A percentile compares a stretch with the other conserved stretches of the same genome.
phyloP scores from a whole-genome alignment of 2,329 filamentous ascomycete species.

The Byssothecium circinans region DNA sequence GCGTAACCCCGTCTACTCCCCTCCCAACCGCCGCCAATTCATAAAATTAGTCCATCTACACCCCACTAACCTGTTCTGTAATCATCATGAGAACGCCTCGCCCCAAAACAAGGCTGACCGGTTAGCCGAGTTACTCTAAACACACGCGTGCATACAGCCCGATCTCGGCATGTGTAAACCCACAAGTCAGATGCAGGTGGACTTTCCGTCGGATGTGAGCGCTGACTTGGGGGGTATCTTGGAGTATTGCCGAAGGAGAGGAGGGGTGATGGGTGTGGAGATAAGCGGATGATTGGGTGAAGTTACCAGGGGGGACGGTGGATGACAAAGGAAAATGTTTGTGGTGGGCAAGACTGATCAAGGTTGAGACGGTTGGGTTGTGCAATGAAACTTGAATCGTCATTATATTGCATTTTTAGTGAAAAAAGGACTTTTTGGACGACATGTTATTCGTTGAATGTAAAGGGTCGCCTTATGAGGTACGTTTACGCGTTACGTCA shows the following conservation, averaged over 20 bases:
- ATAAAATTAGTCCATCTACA: not conserved
- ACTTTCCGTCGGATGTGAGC: too few relatives aligned
- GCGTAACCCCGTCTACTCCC: not conserved
- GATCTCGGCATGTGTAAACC: not conserved
- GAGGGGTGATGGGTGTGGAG: not conserved
- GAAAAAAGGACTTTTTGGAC: too few relatives aligned
- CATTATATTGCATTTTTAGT: too few relatives aligned
- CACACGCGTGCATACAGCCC: too few relatives aligned
- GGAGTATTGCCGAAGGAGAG: not conserved
- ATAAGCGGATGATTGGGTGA: not conserved
- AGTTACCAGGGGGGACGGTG: too few relatives aligned
- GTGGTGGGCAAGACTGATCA: too few relatives aligned
- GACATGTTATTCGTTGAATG: slow-evolving; percentile 46
- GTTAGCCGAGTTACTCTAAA: too few relatives aligned
- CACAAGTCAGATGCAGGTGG: not conserved
- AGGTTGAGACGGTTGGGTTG: not conserved
- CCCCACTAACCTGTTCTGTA: too few relatives aligned
- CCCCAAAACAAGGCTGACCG: too few relatives aligned
- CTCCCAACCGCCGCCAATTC: not conserved
- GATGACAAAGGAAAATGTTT: not conserved
- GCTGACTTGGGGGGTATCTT: not conserved
- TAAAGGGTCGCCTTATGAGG: slow-evolving; percentile 49
- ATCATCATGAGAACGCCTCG: too few relatives aligned
- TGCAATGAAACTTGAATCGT: too few relatives aligned
- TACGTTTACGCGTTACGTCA: slow-evolving; percentile 29